These are phyloP conservation scores for Pleurotus eryngii DNA, from an alignment of 768 basidiomycete species.

Conservation along the genomic window DNA sequence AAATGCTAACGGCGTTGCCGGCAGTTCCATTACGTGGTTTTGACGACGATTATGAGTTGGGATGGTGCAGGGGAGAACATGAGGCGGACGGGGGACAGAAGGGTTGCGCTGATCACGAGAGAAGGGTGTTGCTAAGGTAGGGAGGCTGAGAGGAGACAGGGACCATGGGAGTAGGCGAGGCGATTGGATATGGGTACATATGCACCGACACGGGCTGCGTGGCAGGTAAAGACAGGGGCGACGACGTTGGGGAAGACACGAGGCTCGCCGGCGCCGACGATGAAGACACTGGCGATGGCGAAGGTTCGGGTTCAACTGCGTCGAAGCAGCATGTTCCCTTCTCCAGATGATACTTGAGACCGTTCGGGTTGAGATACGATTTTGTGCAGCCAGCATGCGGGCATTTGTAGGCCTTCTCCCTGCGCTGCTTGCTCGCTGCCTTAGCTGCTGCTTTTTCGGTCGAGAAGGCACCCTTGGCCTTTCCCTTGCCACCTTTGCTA, in stretches of 20 bases:
- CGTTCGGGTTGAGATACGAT: conserved; percentile 65
- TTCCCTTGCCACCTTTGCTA: neutral
- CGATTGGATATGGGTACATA: neutral
- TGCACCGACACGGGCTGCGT: neutral
- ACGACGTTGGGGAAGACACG: neutral
- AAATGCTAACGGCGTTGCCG: neutral
- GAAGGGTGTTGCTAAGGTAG: neutral
- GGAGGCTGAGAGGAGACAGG: conserved; percentile 1
- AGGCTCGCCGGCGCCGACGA: neutral
- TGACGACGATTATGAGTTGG: conserved; percentile 7
- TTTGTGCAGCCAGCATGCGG: conserved; percentile 54
- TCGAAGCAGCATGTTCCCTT: conserved; percentile 60
- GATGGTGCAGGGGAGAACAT: neutral
- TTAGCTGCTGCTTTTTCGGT: neutral
- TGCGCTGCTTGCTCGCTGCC: conserved; percentile 12
- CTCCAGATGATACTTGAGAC: conserved; percentile 64
- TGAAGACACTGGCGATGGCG: neutral
- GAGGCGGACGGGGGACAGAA: neutral
- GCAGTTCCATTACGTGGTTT: conserved; percentile 6
- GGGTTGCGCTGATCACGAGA: conserved; percentile 1
- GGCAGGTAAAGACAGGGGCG: conserved; percentile 1
- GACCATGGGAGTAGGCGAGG: conserved; percentile 4
- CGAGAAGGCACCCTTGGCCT: neutral
- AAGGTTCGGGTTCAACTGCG: conserved; percentile 1
- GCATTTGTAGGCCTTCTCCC: conserved; percentile 47